Evolutionary conservation across 495 filamentous ascomycete genomes (phyloP).

Genomic region (Aspergillus cavernicola): DNA sequence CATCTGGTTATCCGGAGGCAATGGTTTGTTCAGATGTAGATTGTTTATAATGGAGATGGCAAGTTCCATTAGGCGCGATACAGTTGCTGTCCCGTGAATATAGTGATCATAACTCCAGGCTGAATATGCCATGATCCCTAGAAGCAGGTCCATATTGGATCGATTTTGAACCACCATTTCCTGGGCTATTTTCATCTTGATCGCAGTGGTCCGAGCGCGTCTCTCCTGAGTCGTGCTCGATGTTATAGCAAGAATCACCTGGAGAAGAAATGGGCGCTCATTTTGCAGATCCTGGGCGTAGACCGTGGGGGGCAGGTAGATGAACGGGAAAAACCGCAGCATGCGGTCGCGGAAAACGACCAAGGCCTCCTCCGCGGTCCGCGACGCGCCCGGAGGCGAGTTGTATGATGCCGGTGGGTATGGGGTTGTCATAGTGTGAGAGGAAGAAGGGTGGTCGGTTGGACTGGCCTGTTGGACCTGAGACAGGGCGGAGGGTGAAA

Average conservation of each 20-base stretch:
- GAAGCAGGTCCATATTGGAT: constrained; percentile 44
- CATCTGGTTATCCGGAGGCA: constrained; percentile 22
- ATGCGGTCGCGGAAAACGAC: constrained; percentile 32
- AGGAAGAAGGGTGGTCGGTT: too few species aligned
- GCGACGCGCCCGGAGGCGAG: not conserved
- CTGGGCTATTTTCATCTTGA: constrained; percentile 35
- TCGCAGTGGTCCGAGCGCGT: constrained; percentile 22
- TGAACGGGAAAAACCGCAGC: constrained; percentile 34
- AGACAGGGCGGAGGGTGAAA: not conserved
- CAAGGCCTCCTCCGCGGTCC: constrained; percentile 25
- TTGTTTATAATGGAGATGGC: constrained; percentile 47
- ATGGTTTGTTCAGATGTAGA: constrained; percentile 46
- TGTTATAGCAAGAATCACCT: constrained; percentile 38
- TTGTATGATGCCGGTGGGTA: not conserved
- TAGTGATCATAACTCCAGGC: constrained; percentile 30
- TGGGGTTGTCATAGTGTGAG: not conserved
- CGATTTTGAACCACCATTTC: constrained; percentile 41
- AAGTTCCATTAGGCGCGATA: constrained; percentile 43
- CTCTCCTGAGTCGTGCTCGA: constrained; percentile 29
- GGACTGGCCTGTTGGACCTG: too few species aligned
- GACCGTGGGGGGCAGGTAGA: constrained; percentile 32
- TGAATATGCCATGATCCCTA: constrained; percentile 40
- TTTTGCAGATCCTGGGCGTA: constrained; percentile 26
- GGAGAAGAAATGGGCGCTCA: constrained; percentile 43
- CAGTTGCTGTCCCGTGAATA: constrained; percentile 7